Conservation (phyloP, 73 alveolate genomes). For the Paramecium biaurelia region DNA sequence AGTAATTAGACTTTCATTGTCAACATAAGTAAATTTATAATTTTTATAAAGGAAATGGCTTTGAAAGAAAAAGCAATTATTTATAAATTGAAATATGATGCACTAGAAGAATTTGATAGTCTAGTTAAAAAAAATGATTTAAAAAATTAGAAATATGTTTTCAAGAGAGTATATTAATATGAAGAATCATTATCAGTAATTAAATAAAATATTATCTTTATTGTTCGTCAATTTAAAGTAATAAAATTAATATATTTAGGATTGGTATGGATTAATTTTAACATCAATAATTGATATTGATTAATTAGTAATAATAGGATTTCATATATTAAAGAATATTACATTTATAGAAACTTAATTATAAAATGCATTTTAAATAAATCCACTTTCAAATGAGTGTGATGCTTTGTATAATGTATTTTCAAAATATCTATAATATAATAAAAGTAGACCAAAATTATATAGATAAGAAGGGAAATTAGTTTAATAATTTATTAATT, state of each 20-base stretch:
- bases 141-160: neutral
- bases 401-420: slow-evolving; percentile 7
- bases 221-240: neutral
- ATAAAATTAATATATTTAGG: neutral
- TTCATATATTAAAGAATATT: neutral
- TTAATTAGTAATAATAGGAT: neutral
- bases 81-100: neutral
- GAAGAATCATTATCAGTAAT: neutral
- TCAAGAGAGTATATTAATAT: neutral
- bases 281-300: neutral
- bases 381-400: slow-evolving; percentile 30
- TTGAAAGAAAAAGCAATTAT: neutral
- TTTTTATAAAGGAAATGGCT: neutral
- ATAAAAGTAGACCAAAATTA: neutral
- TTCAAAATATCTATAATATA: neutral
- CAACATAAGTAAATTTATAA: neutral
- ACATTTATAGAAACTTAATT: neutral
- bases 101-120: slow-evolving; percentile 5
- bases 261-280: neutral
- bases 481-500: neutral
- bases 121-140: slow-evolving; percentile 16
- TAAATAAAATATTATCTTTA: neutral
- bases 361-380: neutral
- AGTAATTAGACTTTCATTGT: neutral
- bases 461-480: neutral